Conservation (phyloP, 306 rosid species). For the Acmispon strigosus region DNA sequence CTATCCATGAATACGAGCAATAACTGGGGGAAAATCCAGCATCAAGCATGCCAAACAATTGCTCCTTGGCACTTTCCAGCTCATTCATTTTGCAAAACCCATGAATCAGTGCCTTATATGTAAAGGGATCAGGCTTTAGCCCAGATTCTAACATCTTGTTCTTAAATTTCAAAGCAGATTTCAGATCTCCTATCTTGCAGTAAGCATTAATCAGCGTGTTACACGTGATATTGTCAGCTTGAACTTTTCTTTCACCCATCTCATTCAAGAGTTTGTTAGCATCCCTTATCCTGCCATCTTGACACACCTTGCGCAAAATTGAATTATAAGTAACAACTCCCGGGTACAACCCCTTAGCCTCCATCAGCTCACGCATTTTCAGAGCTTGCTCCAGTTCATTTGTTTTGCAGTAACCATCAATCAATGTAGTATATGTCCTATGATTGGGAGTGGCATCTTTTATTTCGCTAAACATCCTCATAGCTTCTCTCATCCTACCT, state of each 20-base stretch:
- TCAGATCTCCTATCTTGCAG: slow-evolving; percentile 73
- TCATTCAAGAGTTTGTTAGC: slow-evolving; percentile 73
- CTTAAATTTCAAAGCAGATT: slow-evolving; percentile 73
- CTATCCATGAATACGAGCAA: slow-evolving; percentile 68
- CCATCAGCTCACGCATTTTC: slow-evolving; percentile 56
- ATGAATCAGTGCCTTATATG: slow-evolving; percentile 73
- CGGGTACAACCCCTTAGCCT: slow-evolving; percentile 58
- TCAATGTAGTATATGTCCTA: slow-evolving; percentile 71
- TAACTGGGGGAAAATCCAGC: slow-evolving; percentile 64
- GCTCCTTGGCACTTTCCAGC: slow-evolving; percentile 54
- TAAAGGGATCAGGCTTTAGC: slow-evolving; percentile 62
- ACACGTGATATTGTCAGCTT: slow-evolving; percentile 79
- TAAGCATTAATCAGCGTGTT: slow-evolving; percentile 88
- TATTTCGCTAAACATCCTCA: slow-evolving; percentile 60
- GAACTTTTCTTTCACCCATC: slow-evolving; percentile 71
- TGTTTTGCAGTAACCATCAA: slow-evolving; percentile 71
- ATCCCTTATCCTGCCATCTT: slow-evolving; percentile 76
- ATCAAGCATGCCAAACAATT: slow-evolving; percentile 58
- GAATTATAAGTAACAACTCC: slow-evolving; percentile 83
- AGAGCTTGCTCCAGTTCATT: slow-evolving; percentile 70
- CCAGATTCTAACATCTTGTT: slow-evolving; percentile 71
- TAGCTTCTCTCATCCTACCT: slow-evolving; percentile 85
- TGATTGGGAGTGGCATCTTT: slow-evolving; percentile 58
- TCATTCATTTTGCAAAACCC: slow-evolving; percentile 65
- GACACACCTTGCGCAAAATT: slow-evolving; percentile 63